phyloP scores from a whole-genome alignment of 208 protist genomes.

The Balamuthia mandrillaris region DNA sequence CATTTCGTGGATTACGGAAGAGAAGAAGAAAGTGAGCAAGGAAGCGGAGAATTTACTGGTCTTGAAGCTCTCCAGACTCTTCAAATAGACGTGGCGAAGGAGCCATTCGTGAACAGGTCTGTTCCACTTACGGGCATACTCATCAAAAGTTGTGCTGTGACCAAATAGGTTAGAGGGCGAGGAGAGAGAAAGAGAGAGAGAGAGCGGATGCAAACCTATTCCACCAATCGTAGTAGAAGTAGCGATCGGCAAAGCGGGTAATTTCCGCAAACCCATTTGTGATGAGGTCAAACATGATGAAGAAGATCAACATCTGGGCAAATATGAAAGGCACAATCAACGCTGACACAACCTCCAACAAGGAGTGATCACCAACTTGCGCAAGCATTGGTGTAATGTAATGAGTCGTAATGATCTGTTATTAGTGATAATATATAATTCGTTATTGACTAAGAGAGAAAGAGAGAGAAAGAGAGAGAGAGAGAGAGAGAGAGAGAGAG shows the following conservation, averaged over 20 bases:
- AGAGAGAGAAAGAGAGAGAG: too few species aligned
- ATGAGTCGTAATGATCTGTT: too few species aligned
- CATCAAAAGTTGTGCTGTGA: neutral
- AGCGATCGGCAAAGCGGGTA: slow-evolving; percentile 34
- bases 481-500: too few species aligned
- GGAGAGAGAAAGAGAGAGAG: neutral
- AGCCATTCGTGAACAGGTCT: slow-evolving; percentile 18
- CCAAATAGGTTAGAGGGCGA: neutral
- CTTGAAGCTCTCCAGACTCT: neutral
- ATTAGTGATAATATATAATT: too few species aligned
- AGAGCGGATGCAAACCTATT: slow-evolving; percentile 5
- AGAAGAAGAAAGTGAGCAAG: slow-evolving; percentile 26
- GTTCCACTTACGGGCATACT: slow-evolving; percentile 41
- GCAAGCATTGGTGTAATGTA: too few species aligned
- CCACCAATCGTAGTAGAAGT: neutral
- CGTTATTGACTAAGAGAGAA: too few species aligned
- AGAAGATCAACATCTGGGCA: slow-evolving; percentile 53
- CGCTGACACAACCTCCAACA: neutral
- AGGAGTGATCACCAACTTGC: neutral
- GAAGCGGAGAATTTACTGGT: neutral
- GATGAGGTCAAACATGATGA: slow-evolving; percentile 60
- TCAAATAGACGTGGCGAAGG: neutral
- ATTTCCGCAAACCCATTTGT: slow-evolving; percentile 53
- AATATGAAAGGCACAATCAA: slow-evolving; percentile 6
- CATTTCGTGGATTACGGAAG: slow-evolving; percentile 16